phyloP scores from a whole-genome alignment of 495 filamentous ascomycete species.

The Ascodesmis nigricans region DNA sequence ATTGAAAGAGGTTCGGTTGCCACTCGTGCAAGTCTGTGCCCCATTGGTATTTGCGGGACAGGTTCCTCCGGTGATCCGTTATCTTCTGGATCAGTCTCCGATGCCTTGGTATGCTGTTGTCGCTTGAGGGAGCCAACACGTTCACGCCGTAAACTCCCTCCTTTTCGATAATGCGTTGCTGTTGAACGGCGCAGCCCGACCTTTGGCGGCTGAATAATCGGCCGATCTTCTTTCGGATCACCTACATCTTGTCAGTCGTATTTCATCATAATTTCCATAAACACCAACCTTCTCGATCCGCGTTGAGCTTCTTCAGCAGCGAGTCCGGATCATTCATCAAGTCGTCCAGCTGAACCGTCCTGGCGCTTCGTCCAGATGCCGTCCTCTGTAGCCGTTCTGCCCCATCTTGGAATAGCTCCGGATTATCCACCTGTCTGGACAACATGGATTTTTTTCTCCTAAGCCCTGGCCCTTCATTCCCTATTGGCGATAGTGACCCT shows the following conservation, averaged over 20 bases:
- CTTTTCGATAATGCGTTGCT: constrained; percentile 74
- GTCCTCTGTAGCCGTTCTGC: constrained; percentile 65
- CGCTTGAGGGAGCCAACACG: constrained; percentile 57
- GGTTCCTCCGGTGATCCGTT: constrained; percentile 24
- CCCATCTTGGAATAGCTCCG: constrained; percentile 57
- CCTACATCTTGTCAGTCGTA: constrained; percentile 1
- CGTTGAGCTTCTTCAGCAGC: constrained; percentile 41
- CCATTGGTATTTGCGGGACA: constrained; percentile 29
- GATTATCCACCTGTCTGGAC: constrained; percentile 67
- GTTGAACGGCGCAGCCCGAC: constrained; percentile 72
- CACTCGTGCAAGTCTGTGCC: constrained; percentile 39
- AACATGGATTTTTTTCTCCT: constrained; percentile 89
- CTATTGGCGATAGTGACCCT: constrained; percentile 42
- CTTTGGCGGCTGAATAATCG: constrained; percentile 59
- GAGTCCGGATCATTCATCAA: constrained; percentile 63
- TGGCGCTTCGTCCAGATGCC: constrained; percentile 36
- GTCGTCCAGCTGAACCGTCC: constrained; percentile 41
- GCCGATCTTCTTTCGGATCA: constrained; percentile 45
- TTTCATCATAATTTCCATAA: no score
- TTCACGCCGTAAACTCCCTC: constrained; percentile 63
- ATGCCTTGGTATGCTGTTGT: constrained; percentile 30
- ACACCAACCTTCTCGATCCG: constrained; percentile 25
- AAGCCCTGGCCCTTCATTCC: constrained; percentile 32
- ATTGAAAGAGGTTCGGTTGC: constrained; percentile 52
- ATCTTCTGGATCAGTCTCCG: constrained; percentile 39